Evolutionary conservation across 352 stramenopile species (phyloP).

Genomic region (Globisporangium megalacanthum): DNA sequence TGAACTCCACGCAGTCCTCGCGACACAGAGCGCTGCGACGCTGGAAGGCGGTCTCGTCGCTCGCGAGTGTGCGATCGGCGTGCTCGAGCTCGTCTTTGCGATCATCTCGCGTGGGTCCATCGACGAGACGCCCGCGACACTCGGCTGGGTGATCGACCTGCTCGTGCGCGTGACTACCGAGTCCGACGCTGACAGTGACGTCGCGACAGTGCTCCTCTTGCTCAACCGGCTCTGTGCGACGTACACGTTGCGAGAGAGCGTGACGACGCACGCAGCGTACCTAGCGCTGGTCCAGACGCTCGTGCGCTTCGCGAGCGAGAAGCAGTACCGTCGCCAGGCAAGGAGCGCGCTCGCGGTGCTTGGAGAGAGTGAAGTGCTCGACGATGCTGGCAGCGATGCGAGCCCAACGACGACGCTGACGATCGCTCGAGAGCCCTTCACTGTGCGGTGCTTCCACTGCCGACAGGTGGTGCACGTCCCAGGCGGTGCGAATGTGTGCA

Average conservation of each 20-base stretch:
- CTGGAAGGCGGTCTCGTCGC: conserved; percentile 39
- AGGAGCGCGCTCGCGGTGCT: conserved; percentile 39
- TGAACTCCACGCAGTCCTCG: conserved; percentile 12
- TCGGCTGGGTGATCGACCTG: conserved; percentile 42
- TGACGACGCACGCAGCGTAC: conserved; percentile 50
- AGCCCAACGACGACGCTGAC: neutral
- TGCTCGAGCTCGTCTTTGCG: conserved; percentile 33
- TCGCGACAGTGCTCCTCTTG: conserved; percentile 34
- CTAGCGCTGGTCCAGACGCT: conserved; percentile 33
- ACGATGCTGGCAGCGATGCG: conserved; percentile 17
- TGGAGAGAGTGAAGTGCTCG: conserved; percentile 35
- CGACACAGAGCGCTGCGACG: conserved; percentile 18
- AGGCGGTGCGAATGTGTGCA: conserved; percentile 19
- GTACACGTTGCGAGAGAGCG: conserved; percentile 19
- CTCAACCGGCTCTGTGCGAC: conserved; percentile 39
- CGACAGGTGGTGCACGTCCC: conserved; percentile 43
- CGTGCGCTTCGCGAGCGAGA: conserved; percentile 23
- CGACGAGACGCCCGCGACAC: conserved; percentile 9
- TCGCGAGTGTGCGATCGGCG: conserved; percentile 45
- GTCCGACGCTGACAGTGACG: conserved; percentile 29
- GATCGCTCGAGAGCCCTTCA: conserved; percentile 10
- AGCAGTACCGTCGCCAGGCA: conserved; percentile 28
- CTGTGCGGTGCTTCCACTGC: conserved; percentile 55
- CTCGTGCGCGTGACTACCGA: conserved; percentile 41
- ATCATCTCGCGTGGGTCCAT: conserved; percentile 11